Conservation (phyloP, 1,284 basidiomycete genomes). For the Pseudozyma flocculosa region DNA sequence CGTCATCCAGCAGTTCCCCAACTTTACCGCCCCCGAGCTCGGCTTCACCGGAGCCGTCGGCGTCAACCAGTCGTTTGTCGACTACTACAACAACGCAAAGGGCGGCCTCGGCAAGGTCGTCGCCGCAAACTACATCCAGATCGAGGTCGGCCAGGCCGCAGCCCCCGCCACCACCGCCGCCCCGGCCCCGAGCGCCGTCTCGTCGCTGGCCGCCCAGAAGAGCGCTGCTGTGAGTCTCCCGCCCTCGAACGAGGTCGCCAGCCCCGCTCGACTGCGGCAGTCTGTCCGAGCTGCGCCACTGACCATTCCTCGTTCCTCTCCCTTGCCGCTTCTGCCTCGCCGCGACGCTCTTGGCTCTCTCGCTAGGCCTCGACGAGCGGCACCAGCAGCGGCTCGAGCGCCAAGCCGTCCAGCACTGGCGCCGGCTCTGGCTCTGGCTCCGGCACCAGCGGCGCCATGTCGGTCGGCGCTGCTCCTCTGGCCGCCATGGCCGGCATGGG, state of each 20-base stretch:
- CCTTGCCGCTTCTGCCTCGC: too few relatives aligned
- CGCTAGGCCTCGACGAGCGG: not conserved
- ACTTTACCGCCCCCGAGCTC: constrained; percentile 32
- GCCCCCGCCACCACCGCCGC: constrained; percentile 27
- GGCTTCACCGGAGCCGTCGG: constrained; percentile 21
- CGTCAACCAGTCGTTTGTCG: constrained; percentile 14
- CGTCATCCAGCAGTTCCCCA: constrained; percentile 40
- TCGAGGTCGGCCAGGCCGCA: constrained; percentile 25
- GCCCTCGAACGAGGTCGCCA: too few relatives aligned
- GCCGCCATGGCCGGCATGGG: constrained; percentile 14
- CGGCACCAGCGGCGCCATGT: constrained; percentile 6
- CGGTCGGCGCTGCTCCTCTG: constrained; percentile 7
- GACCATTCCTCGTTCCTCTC: too few relatives aligned
- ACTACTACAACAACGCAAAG: constrained; percentile 34
- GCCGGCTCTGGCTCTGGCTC: constrained; percentile 9
- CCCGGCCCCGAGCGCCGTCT: constrained; percentile 19
- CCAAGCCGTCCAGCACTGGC: not conserved
- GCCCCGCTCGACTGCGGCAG: too few relatives aligned
- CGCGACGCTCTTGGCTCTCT: too few relatives aligned
- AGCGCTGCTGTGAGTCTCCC: constrained; percentile 8
- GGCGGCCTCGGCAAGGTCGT: constrained; percentile 40
- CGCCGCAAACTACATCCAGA: constrained; percentile 44
- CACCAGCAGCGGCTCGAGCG: not conserved
- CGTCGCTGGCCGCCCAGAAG: constrained; percentile 26
- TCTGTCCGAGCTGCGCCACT: too few relatives aligned